Conservation (phyloP, 1,284 basidiomycete species). For the Pascua sp. region DNA sequence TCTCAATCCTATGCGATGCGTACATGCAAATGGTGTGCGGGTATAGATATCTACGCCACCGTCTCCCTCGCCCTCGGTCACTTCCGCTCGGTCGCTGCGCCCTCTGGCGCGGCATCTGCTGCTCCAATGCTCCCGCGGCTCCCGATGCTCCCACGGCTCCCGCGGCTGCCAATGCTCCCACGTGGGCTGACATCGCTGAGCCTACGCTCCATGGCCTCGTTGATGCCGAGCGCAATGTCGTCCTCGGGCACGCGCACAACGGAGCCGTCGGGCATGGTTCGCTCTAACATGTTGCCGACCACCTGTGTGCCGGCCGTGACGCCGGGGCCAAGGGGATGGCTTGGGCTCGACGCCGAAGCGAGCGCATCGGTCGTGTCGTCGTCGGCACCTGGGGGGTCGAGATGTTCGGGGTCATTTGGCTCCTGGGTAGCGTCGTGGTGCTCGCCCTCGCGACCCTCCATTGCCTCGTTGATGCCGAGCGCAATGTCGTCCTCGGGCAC, state of each 20-base stretch:
- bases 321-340: slow-evolving; percentile 45
- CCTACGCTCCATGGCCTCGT: slow-evolving; percentile 27
- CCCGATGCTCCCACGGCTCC: no score
- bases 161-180: neutral
- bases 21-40: no score
- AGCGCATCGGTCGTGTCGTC: slow-evolving; percentile 29
- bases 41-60: neutral
- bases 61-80: neutral
- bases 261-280: slow-evolving; percentile 34
- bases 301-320: slow-evolving; percentile 38
- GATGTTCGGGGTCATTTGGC: neutral
- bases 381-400: neutral
- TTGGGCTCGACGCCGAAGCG: slow-evolving; percentile 14
- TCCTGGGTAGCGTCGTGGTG: neutral
- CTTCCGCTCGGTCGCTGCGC: neutral
- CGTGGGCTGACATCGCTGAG: slow-evolving; percentile 1
- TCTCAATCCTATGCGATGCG: no score
- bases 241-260: slow-evolving; percentile 43
- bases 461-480: neutral
- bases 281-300: slow-evolving; percentile 39
- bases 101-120: neutral
- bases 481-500: slow-evolving; percentile 41
- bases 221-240: slow-evolving; percentile 42
- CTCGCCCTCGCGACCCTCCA: neutral
- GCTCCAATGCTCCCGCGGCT: neutral